Conservation (phyloP, 331 rosid genomes). For the Acacia concinna region DNA sequence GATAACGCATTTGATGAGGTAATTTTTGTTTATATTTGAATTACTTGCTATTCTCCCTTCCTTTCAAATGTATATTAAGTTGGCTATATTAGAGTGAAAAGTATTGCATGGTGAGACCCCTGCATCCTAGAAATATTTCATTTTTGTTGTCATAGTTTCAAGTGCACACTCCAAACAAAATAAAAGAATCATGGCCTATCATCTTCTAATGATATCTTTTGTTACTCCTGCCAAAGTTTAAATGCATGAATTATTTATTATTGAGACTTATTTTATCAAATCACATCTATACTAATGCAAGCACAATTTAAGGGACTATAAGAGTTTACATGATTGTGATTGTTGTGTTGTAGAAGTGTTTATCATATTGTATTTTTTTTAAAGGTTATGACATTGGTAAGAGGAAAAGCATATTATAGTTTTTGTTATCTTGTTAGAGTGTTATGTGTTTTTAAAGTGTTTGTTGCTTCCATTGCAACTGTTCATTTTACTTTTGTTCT, state of each 20-base stretch:
- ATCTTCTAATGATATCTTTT: background rate
- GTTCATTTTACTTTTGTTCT: constrained; percentile 32
- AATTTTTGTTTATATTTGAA: constrained; percentile 24
- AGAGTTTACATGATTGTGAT: background rate
- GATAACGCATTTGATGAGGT: constrained; percentile 96
- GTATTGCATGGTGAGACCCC: background rate
- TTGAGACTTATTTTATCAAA: background rate
- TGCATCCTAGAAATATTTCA: background rate
- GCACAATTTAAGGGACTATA: background rate
- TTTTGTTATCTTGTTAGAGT: background rate
- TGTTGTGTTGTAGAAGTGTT: background rate
- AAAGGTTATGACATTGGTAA: background rate
- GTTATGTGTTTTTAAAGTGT: constrained; percentile 3
- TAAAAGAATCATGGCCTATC: background rate
- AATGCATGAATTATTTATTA: constrained; percentile 23
- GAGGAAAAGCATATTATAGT: background rate
- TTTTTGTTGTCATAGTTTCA: background rate
- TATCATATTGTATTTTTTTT: background rate
- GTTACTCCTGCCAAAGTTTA: background rate
- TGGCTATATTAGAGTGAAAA: background rate
- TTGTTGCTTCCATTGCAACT: constrained; percentile 8
- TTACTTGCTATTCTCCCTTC: background rate
- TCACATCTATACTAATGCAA: background rate
- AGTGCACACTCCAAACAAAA: background rate
- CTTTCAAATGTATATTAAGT: background rate